Evolutionary conservation across 148 eudicot genomes (phyloP).

Genomic region (Silene uniflora): DNA sequence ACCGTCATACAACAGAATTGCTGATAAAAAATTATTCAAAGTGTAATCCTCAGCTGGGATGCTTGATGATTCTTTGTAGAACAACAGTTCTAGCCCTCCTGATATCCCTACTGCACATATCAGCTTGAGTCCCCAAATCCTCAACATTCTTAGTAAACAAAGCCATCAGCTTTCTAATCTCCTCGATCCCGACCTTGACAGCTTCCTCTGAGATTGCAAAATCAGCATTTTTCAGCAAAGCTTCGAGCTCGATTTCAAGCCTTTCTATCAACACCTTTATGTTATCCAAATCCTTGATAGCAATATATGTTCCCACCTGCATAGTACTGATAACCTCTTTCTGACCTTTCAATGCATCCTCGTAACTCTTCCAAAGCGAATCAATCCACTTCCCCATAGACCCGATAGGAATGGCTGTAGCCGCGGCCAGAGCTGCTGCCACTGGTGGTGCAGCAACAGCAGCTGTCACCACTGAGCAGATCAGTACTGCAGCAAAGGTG

Average conservation of each 20-base stretch:
- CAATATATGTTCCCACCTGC: constrained; percentile 85
- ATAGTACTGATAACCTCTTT: constrained; percentile 79
- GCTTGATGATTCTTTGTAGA: constrained; percentile 86
- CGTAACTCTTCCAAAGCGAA: constrained; percentile 78
- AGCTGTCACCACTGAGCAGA: constrained; percentile 96
- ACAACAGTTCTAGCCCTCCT: constrained; percentile 92
- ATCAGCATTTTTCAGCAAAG: constrained; percentile 49
- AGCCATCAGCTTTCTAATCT: constrained; percentile 67
- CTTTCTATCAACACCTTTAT: constrained; percentile 66
- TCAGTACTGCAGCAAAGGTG: constrained; percentile 82
- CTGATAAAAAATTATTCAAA: too few relatives aligned
- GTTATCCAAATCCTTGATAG: constrained; percentile 84
- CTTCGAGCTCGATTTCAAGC: constrained; percentile 67
- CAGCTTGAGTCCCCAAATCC: constrained; percentile 87
- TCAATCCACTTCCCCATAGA: constrained; percentile 96
- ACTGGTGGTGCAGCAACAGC: constrained; percentile 89
- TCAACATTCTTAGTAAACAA: constrained; percentile 80
- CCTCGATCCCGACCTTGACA: constrained; percentile 64
- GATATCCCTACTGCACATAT: constrained; percentile 80
- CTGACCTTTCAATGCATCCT: constrained; percentile 79
- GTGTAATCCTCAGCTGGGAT: constrained; percentile 42
- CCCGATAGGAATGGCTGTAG: constrained; percentile 71
- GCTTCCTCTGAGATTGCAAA: constrained; percentile 59
- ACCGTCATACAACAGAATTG: too few relatives aligned
- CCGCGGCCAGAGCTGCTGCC: constrained; percentile 86